Evolutionary conservation across 345 rosid species (phyloP), one percentile per base, ranked within the genome.

Genomic region (Punica granatum): DNA sequence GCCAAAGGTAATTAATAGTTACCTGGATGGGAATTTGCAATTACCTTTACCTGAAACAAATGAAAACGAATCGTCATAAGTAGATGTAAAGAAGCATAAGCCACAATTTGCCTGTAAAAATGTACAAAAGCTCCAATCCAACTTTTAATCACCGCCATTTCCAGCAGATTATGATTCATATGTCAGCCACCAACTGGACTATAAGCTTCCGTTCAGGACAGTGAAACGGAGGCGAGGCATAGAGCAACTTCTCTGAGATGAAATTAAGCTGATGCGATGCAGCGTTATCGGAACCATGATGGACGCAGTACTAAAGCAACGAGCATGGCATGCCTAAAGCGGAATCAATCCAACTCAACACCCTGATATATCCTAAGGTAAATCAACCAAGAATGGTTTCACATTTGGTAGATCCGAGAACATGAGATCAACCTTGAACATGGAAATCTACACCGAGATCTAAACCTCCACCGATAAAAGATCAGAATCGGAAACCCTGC

Each of bases 11-110:
- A 21, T 39, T 1, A 25, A 32, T 18, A 31, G 25, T 83, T 80
- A 89, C 98, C 96, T 86, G 70, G 94, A 85, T 23, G 88, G 91
- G 69, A 92, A 82, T 56, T 79, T 84, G 81, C 66, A 63, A 28
- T 39, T 63, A 18, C 66, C 49, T 25, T 39, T 63, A 30, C 66
- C 66, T 63, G 49, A 39, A 21, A 42, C 32, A 63, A 26, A 23
- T 25, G 31, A 39, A 63, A 63, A 63, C 4, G 9, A 63, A 39
- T 26, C 13, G 65, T 63, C 34, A 26, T 36, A 61, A 62, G 34
- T 9, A 34, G 65, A 60, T 19, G 23, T 14, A 39, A 62, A 7
- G 26, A 62, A 10, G n/a, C 65, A 19, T 18, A 19, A 21, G 18
- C 23, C 42, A 34, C 26, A 18, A 33, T 1, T 39, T 62, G 25